Evolutionary conservation across 164 flowering plant genomes (phyloP), one percentile per base, ranked within the genome.

Genomic region (Berberis thunbergii): DNA sequence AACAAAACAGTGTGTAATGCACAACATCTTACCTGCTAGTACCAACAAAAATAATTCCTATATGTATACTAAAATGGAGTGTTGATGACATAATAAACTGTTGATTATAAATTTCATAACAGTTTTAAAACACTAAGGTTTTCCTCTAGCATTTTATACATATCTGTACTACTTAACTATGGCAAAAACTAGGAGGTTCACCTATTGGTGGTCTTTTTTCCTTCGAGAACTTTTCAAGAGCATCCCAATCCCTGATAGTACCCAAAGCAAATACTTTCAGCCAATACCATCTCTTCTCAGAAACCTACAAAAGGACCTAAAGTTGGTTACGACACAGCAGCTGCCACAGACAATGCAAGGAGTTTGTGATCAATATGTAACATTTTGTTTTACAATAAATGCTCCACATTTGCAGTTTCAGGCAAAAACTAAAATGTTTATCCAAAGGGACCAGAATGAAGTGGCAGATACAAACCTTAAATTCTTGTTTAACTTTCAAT

Each of bases 261-360:
- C 91, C 97, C 83, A 94, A 75, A 67, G 99, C 99, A 75, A 89
- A 88, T 67, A 83, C 88, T 78, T 94, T 94, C 65, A 94, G 96
- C 99, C 99, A 94, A 73, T 94, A 94, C 97, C 97, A 94, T 67
- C 96, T 79, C 77, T 87, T 94, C 73, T 94, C 99, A 61, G 97
- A 80, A 54, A 94, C 97, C 99, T 91, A 72, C 56, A 58, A 68
- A 59, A n/a, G 7, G 8, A 56, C 10, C 12, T 48, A 48, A 48
- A 11, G 50, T 11, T 48, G 7, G 4, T 26, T 26, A 26, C 26
- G 0, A 26, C 26, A 26, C 26, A 26, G 26, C 26, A 26, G 26
- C 26, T 26, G 26, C 26, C 26, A 26, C 26, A 26, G 26, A 26
- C 26, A 26, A 26, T 26, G 8, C 49, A 46, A 46, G 6, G 0